Evolutionary conservation across 2,329 filamentous ascomycete genomes (phyloP).

Genomic region (Fulvia fulva): DNA sequence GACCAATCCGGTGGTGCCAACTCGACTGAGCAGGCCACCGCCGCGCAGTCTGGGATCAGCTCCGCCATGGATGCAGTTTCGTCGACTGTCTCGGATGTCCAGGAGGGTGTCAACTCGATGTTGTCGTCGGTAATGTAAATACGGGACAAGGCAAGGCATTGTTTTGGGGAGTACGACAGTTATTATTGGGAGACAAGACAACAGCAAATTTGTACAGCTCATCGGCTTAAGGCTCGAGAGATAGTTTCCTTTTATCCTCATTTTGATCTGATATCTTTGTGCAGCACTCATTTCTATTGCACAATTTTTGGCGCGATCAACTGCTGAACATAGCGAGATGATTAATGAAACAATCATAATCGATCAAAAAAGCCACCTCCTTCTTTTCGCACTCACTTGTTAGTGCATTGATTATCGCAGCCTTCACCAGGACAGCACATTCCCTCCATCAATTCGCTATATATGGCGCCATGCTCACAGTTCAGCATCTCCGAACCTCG

Average conservation of each 20-base stretch:
- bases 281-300: not conserved
- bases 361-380: too few species aligned
- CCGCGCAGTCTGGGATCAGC: not conserved
- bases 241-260: not conserved
- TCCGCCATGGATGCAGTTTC: not conserved
- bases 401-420: too few species aligned
- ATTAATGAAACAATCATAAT: not conserved
- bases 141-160: not conserved
- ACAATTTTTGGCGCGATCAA: not conserved
- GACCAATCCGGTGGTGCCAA: slow-evolving; percentile 20
- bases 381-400: too few species aligned
- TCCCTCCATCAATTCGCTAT: too few species aligned
- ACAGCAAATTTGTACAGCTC: not conserved
- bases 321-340: not conserved
- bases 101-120: not conserved
- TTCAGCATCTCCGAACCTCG: too few species aligned
- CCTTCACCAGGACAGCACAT: too few species aligned
- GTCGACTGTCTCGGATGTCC: not conserved
- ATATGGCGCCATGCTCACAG: too few species aligned
- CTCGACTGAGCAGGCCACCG: slow-evolving; percentile 6
- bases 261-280: not conserved
- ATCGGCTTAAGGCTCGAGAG: not conserved
- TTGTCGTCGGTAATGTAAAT: not conserved
- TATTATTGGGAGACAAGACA: not conserved
- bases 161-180: not conserved